These are phyloP conservation scores for Coniochaeta sp. DNA, from an alignment of 2,329 filamentous ascomycete genomes.

Conservation along the genomic window DNA sequence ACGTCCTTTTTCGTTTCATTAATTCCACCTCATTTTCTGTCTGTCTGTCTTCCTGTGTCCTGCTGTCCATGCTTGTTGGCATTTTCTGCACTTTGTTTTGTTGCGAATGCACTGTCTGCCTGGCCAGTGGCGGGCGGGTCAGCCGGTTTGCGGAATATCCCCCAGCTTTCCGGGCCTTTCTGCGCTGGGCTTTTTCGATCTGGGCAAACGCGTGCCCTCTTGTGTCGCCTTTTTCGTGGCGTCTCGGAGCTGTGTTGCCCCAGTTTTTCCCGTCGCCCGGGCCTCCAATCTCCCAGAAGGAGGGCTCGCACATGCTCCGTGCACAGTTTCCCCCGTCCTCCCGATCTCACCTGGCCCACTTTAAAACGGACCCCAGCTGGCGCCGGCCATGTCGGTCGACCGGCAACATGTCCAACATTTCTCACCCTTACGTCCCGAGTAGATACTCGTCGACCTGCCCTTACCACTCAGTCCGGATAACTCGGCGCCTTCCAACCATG, in stretches of 20 bases:
- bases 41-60: constrained; percentile 4
- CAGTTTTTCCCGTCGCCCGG: constrained; percentile 17
- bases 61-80: neutral
- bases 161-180: neutral
- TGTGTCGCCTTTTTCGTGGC: constrained; percentile 5
- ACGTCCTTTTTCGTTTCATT: constrained; percentile 25
- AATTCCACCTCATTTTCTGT: constrained; percentile 4
- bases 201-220: neutral
- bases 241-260: constrained; percentile 14
- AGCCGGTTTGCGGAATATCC: neutral
- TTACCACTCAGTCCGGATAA: neutral
- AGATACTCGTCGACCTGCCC: too few relatives aligned
- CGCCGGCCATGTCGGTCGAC: neutral
- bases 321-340: constrained; percentile 8
- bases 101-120: neutral
- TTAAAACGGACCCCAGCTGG: constrained; percentile 8
- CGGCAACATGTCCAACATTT: neutral
- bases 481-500: too few relatives aligned
- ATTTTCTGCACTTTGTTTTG: neutral
- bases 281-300: constrained; percentile 17
- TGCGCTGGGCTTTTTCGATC: neutral
- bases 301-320: constrained; percentile 13
- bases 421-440: too few relatives aligned
- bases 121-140: too few relatives aligned
- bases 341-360: constrained; percentile 11